Conservation (phyloP, 495 filamentous ascomycete species). For the Chaetomium tenue region DNA sequence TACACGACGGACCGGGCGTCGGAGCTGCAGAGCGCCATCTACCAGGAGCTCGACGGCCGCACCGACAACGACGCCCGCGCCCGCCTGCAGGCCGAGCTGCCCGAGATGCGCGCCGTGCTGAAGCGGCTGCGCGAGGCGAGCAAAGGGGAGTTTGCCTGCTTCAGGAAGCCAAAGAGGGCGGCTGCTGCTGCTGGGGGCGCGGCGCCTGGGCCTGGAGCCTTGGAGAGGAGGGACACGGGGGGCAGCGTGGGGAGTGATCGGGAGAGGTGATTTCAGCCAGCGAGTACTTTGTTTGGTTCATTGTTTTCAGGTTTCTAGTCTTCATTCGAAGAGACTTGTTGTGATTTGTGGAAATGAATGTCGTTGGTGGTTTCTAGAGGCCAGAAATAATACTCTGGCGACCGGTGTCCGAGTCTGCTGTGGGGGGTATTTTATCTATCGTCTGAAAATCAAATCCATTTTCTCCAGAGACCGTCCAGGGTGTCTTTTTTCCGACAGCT, state of each 20-base stretch:
- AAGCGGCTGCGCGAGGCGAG: conserved; percentile 80
- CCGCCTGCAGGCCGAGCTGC: conserved; percentile 78
- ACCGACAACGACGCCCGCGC: conserved; percentile 82
- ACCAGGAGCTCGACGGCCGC: conserved; percentile 78
- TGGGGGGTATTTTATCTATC: conserved; percentile 21
- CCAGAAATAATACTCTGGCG: not conserved
- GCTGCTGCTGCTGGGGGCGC: conserved; percentile 10
- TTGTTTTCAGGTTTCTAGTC: not conserved
- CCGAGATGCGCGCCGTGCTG: conserved; percentile 79
- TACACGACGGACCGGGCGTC: conserved; percentile 83
- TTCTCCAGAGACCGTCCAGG: not conserved
- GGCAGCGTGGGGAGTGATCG: conserved; percentile 20
- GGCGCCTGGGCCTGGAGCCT: conserved; percentile 3
- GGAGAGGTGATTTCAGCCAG: conserved; percentile 3
- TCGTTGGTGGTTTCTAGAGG: not conserved
- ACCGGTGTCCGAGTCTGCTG: conserved; percentile 1
- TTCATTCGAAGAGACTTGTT: not conserved
- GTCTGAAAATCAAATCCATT: not conserved
- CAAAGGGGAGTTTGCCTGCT: conserved; percentile 81
- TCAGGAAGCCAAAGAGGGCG: conserved; percentile 53
- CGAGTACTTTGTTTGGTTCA: not conserved
- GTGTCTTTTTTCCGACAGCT: not conserved
- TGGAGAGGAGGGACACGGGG: conserved; percentile 32
- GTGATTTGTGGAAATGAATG: not conserved
- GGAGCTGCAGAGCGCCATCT: conserved; percentile 78